Evolutionary conservation across 2,329 filamentous ascomycete genomes (phyloP).

Genomic region (Aspergillus clavatus): DNA sequence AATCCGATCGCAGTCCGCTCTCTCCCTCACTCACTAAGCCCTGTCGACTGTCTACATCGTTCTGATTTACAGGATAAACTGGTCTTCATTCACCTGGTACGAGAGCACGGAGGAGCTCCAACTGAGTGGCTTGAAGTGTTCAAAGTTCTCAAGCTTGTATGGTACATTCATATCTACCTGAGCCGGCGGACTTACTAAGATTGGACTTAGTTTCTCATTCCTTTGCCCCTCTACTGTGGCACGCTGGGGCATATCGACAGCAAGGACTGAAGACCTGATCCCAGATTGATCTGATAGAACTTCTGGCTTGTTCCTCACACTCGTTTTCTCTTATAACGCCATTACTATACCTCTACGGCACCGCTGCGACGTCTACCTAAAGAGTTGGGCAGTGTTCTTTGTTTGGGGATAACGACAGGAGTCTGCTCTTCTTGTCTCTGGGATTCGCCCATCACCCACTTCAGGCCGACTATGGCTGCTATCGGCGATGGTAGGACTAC

Average conservation of each 20-base stretch:
- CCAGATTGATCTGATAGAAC: conserved; percentile 14
- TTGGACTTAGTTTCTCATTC: conserved; percentile 16
- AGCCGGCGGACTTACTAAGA: conserved; percentile 10
- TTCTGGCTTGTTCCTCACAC: conserved; percentile 22
- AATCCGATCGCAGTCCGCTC: conserved; percentile 17
- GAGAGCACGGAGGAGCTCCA: conserved; percentile 18
- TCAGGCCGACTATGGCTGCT: conserved; percentile 80
- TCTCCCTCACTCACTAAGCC: conserved; percentile 7
- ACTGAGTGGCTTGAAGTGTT: conserved; percentile 10
- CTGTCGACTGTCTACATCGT: conserved; percentile 10
- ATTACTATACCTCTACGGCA: conserved; percentile 3
- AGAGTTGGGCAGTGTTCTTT: neutral
- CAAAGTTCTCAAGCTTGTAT: neutral
- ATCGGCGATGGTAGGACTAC: conserved; percentile 66
- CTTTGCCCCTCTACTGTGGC: conserved; percentile 31
- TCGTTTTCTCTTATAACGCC: conserved; percentile 17
- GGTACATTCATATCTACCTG: neutral
- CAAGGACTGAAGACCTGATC: conserved; percentile 12
- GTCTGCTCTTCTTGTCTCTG: conserved; percentile 63
- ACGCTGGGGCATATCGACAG: conserved; percentile 17
- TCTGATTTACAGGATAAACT: conserved; percentile 11
- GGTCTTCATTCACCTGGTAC: conserved; percentile 20
- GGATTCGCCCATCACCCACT: conserved; percentile 79
- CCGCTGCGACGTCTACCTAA: neutral
- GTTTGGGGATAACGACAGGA: neutral